A percentile compares a stretch with the other conserved stretches of the same genome.
Conservation (phyloP, 176 grass and related monocot genomes). For the Musa beccarii region DNA sequence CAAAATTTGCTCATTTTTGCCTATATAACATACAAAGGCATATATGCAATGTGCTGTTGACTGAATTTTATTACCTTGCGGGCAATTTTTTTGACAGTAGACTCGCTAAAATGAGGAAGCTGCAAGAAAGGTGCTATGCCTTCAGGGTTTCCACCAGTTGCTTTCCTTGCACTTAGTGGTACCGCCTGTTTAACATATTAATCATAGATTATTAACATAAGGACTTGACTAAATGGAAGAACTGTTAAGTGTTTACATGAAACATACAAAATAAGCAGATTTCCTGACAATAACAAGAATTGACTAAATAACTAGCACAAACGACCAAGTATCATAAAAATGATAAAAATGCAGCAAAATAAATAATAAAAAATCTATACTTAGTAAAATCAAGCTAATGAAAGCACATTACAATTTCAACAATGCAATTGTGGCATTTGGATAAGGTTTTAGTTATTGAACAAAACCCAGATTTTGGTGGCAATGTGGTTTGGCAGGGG, state of each 20-base stretch:
- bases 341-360: too few species aligned
- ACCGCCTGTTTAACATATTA: constrained; percentile 50
- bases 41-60: not conserved
- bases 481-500: too few species aligned
- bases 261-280: not conserved
- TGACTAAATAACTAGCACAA: not conserved
- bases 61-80: constrained; percentile 52
- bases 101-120: constrained; percentile 79
- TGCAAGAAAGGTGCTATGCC: constrained; percentile 89
- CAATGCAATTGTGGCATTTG: too few species aligned
- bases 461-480: too few species aligned
- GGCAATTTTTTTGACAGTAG: constrained; percentile 62
- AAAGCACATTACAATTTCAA: not conserved
- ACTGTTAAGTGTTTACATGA: not conserved
- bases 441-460: too few species aligned
- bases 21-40: not conserved
- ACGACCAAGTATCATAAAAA: too few species aligned
- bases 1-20: not conserved
- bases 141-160: constrained; percentile 64
- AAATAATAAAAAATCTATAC: not conserved
- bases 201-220: not conserved
- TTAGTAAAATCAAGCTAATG: not conserved
- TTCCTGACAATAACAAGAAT: not conserved
- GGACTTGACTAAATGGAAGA: not conserved
- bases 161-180: constrained; percentile 72